Evolutionary conservation across 1,139 yeast genomes (phyloP), one percentile per base, ranked within the genome.

Genomic region (Pichia sorboxylosa): DNA sequence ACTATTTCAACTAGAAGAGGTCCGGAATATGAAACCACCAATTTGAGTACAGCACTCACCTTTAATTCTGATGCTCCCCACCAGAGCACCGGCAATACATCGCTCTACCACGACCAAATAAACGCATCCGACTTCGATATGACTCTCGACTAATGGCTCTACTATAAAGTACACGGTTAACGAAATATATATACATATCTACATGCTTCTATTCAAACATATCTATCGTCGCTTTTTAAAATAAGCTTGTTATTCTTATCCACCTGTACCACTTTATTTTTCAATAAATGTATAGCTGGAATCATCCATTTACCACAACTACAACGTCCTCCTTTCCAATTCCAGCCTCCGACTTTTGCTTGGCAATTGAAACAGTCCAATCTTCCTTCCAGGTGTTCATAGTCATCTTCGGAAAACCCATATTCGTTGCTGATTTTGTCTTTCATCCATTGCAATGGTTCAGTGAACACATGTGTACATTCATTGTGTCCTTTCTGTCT

Each of bases 241-340:
- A 41, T 40, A 6, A 38, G 20, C 28, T 38, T 38, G 22, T 35
- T 34, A 18, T 30, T 27, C 20, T 26, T 33, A 26, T 40, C 38
- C 10, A 28, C 26, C 25, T 41, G 40, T 33, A 81, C 96, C 5
- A 83, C 90, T 51, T 83, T 81, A 4, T 87, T 78, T 26, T 77
- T 62, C 52, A 78, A 90, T 31, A 90, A 54, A 52, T 82, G 85
- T 39, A 92, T 69, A 2, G 94, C 94, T 0, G 99, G 98, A 5
- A 84, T 69, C 63, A 90, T 77, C 99, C 99, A 90, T 46, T 73
- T 73, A 3, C 97, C 96, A 57, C 99, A 90, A 36, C 93, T 75
- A 53, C 99, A 90, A 44, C 93, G 64, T 5, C 87, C 74, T 0
- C 99, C 99, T 51, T 77, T 82, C 99, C 99, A 90, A 41, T 79